Percentiles rank a stretch among this genome's conserved stretches.
phyloP scores from a whole-genome alignment of 345 rosid species.

The Hibiscus trionum region DNA sequence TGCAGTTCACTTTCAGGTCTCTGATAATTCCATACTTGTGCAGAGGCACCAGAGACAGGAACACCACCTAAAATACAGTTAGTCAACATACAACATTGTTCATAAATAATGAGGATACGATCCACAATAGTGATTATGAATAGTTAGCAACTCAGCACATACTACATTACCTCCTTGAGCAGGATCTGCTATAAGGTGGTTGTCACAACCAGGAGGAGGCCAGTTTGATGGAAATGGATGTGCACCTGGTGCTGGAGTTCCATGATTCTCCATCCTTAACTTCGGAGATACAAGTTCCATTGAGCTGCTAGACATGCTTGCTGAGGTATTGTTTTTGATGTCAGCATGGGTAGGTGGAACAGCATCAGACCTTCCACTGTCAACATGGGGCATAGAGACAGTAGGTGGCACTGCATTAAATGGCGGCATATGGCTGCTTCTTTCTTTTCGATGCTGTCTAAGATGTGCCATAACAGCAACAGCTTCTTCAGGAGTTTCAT shows the following conservation, averaged over 20 bases:
- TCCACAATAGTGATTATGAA: not conserved
- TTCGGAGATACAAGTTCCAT: slow-evolving; percentile 67
- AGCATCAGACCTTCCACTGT: slow-evolving; percentile 45
- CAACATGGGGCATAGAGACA: slow-evolving; percentile 50
- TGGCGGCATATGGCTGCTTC: slow-evolving; percentile 35
- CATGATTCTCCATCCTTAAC: slow-evolving; percentile 43
- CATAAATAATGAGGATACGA: not conserved
- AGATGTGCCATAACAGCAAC: slow-evolving; percentile 77
- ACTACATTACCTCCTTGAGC: slow-evolving; percentile 43
- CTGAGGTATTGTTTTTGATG: slow-evolving; percentile 29
- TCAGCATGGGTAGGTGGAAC: slow-evolving; percentile 29
- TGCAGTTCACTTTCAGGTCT: slow-evolving; percentile 29
- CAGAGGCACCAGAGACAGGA: slow-evolving; percentile 27
- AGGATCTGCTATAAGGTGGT: slow-evolving; percentile 23
- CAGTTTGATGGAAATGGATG: slow-evolving; percentile 49
- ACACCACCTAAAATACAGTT: slow-evolving; percentile 26
- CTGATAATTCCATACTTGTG: slow-evolving; percentile 32
- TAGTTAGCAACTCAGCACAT: not conserved
- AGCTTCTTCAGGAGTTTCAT: slow-evolving; percentile 89
- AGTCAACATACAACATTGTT: slow-evolving; percentile 15
- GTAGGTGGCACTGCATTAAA: slow-evolving; percentile 35
- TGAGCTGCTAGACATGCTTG: slow-evolving; percentile 44
- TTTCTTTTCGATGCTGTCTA: slow-evolving; percentile 58
- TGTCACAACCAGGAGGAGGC: slow-evolving; percentile 37
- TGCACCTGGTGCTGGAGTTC: slow-evolving; percentile 32